Conservation (phyloP, 345 rosid species). For the Sonneratia caseolaris region DNA sequence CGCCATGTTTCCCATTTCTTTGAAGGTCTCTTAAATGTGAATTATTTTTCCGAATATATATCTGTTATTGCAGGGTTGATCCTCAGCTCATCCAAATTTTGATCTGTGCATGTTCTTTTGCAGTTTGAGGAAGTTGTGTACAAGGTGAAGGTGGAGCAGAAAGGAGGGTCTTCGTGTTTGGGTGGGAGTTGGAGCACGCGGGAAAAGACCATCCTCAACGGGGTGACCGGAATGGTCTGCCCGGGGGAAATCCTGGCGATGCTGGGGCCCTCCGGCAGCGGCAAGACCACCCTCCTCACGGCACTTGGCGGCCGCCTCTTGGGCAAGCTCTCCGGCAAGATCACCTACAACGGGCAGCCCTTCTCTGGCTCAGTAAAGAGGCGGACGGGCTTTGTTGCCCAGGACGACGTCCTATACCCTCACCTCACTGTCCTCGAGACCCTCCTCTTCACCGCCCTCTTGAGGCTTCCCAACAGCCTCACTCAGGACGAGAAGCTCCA, state of each 20-base stretch:
- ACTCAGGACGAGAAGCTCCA: constrained; percentile 53
- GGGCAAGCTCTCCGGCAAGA: constrained; percentile 62
- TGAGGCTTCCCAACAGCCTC: constrained; percentile 65
- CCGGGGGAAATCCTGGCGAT: constrained; percentile 95
- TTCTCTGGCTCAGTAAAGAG: constrained; percentile 69
- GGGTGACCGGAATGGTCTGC: constrained; percentile 71
- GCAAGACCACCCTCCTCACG: constrained; percentile 94
- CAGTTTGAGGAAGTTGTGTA: constrained; percentile 95
- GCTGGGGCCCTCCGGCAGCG: constrained; percentile 98
- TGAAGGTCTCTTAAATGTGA: constrained; percentile 43
- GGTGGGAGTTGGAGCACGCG: constrained; percentile 44
- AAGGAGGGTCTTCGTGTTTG: constrained; percentile 25
- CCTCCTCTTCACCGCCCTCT: constrained; percentile 80
- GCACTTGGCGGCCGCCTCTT: constrained; percentile 94
- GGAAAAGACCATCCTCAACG: constrained; percentile 78
- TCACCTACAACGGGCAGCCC: constrained; percentile 84
- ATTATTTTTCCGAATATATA: too few relatives aligned
- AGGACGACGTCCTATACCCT: constrained; percentile 80
- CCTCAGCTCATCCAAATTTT: too few relatives aligned
- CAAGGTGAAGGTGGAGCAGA: constrained; percentile 60
- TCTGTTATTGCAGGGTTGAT: too few relatives aligned
- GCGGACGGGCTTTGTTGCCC: constrained; percentile 85
- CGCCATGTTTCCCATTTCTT: constrained; percentile 49
- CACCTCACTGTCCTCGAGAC: constrained; percentile 92
- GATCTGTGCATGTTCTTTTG: neutral